These are phyloP conservation scores for Pyrenochaeta sp. DNA, from an alignment of 2,329 filamentous ascomycete species.

Conservation along the genomic window DNA sequence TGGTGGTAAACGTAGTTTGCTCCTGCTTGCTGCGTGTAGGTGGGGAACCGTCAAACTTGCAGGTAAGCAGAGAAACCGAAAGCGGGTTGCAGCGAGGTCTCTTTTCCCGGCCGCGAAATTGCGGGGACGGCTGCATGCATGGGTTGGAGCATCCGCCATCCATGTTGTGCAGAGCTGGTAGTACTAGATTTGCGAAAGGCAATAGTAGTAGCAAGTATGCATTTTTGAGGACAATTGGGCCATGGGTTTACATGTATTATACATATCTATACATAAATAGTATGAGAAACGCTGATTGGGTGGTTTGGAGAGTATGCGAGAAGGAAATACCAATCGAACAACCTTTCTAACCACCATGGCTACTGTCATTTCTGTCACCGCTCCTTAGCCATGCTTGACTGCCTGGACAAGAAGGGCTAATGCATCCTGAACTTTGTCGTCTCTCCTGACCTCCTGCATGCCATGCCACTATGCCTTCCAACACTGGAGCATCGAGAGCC, in stretches of 20 bases:
- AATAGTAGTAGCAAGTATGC: not conserved
- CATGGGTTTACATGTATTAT: not conserved
- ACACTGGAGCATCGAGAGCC: not conserved
- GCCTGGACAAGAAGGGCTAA: not conserved
- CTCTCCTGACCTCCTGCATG: conserved; percentile 1
- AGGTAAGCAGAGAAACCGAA: no score
- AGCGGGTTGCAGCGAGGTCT: not conserved
- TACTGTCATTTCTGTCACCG: not conserved
- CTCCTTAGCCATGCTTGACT: conserved; percentile 6
- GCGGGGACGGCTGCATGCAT: conserved; percentile 1
- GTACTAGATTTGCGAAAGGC: conserved; percentile 2
- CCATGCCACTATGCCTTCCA: not conserved
- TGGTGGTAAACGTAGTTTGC: not conserved
- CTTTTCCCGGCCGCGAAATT: conserved; percentile 2
- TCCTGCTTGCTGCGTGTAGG: not conserved
- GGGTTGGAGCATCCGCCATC: not conserved
- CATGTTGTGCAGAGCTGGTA: not conserved
- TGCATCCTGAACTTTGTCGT: not conserved
- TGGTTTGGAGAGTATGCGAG: not conserved
- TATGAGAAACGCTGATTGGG: not conserved
- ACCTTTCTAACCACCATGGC: not conserved
- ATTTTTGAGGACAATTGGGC: not conserved
- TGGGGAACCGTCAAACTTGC: not conserved
- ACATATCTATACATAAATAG: not conserved
- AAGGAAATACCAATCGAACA: not conserved